Conservation (phyloP, 352 stramenopile species). For the Phytophthora uliginosa region DNA sequence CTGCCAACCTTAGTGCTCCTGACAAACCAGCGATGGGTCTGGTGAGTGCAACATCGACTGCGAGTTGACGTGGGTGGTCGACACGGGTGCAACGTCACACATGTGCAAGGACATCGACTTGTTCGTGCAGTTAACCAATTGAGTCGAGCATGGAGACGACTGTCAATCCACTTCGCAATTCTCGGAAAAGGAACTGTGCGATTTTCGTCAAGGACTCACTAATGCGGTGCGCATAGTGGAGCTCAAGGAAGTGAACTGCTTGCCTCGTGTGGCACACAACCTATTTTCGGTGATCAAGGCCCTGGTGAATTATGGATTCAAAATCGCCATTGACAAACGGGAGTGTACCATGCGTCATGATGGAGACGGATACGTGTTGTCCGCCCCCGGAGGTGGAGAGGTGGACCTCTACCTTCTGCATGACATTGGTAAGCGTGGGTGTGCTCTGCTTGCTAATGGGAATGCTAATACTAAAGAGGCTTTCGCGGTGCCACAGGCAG, state of each 20-base stretch:
- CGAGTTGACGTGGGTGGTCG: background rate
- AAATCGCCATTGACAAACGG: background rate
- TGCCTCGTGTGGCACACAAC: background rate
- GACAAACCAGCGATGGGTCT: no score
- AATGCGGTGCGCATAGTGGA: background rate
- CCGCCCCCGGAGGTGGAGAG: no score
- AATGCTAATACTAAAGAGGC: background rate
- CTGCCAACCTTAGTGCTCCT: background rate
- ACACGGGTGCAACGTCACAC: background rate
- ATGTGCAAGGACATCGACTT: background rate
- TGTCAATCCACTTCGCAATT: background rate
- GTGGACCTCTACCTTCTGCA: background rate
- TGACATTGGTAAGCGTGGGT: background rate
- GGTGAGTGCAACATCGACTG: background rate
- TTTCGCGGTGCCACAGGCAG: no score
- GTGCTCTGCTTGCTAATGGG: background rate
- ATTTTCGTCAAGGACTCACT: background rate
- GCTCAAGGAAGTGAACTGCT: background rate
- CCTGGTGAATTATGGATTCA: background rate
- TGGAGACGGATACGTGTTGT: background rate
- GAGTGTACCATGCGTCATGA: background rate
- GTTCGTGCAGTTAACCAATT: no score
- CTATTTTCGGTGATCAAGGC: background rate
- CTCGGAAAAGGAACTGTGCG: background rate
- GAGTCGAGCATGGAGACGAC: background rate